phyloP scores from a whole-genome alignment of 441 rosid species.

The Corymbia calophylla region DNA sequence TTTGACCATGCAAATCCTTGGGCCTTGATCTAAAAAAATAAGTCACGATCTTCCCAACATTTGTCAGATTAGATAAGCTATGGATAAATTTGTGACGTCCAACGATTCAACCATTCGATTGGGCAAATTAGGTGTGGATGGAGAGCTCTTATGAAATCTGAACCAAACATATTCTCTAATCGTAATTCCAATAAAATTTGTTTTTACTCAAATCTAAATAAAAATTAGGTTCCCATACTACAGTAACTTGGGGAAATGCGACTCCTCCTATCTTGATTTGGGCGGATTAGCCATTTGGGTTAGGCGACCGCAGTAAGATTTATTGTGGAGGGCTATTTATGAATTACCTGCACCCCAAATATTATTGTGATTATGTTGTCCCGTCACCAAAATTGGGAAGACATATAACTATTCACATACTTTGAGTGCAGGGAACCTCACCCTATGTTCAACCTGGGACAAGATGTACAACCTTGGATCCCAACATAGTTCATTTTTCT shows the following conservation, averaged over 20 bases:
- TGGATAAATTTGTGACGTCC: background rate
- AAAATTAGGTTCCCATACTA: too few relatives aligned
- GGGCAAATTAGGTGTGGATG: background rate
- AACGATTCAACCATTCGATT: background rate
- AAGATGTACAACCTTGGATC: background rate
- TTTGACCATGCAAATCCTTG: too few relatives aligned
- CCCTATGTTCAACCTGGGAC: background rate
- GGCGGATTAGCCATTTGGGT: too few relatives aligned
- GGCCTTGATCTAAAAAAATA: background rate
- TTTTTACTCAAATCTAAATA: too few relatives aligned
- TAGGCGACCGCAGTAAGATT: too few relatives aligned
- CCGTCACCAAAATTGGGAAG: background rate
- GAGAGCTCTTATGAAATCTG: background rate
- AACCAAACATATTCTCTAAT: background rate
- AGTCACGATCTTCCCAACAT: background rate
- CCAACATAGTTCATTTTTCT: too few relatives aligned
- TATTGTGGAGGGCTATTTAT: too few relatives aligned
- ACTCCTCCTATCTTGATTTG: too few relatives aligned
- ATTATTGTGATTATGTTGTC: background rate
- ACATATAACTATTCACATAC: background rate
- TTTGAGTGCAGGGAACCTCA: background rate
- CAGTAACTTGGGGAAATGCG: too few relatives aligned
- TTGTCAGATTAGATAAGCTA: background rate
- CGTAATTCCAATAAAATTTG: background rate
- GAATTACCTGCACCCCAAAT: background rate